A percentile compares a stretch with the other conserved stretches of the same genome.
Evolutionary conservation across 2,329 filamentous ascomycete species (phyloP).

Genomic region (Colletotrichum higginsianum): DNA sequence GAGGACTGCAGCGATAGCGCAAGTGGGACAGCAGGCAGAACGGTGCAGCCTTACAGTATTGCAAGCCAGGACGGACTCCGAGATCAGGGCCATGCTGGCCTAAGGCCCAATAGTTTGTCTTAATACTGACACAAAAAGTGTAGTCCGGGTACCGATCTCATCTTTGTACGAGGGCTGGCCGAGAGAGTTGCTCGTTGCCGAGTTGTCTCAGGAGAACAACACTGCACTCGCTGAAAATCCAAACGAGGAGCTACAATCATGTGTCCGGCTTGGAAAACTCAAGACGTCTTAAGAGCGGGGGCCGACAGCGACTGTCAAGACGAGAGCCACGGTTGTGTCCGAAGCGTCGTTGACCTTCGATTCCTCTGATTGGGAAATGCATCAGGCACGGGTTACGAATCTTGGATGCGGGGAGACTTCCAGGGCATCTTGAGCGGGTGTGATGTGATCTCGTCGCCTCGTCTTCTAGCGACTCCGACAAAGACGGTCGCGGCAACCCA

Average conservation of each 20-base stretch:
- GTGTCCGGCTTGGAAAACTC: background rate
- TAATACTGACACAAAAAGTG: background rate
- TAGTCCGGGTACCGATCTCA: too few species aligned
- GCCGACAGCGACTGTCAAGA: background rate
- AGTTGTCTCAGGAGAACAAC: background rate
- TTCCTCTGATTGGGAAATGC: background rate
- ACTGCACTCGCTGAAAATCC: background rate
- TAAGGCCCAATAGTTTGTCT: too few species aligned
- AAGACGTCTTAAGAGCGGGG: constrained; percentile 8
- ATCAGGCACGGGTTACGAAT: background rate
- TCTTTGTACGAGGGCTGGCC: background rate
- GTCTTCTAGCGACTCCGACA: background rate
- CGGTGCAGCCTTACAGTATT: background rate
- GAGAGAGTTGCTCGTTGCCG: background rate
- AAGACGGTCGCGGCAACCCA: background rate
- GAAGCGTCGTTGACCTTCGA: background rate
- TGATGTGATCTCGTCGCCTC: background rate
- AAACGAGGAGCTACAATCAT: background rate
- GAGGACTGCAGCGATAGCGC: background rate
- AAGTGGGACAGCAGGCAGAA: background rate
- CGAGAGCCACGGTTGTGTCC: background rate
- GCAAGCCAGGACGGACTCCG: background rate
- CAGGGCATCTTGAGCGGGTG: background rate
- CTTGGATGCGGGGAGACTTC: background rate
- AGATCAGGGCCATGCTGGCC: background rate